A percentile compares a stretch with the other conserved stretches of the same genome.
Conservation (phyloP, 805 yeast genomes). For the Candida odintsovae region DNA sequence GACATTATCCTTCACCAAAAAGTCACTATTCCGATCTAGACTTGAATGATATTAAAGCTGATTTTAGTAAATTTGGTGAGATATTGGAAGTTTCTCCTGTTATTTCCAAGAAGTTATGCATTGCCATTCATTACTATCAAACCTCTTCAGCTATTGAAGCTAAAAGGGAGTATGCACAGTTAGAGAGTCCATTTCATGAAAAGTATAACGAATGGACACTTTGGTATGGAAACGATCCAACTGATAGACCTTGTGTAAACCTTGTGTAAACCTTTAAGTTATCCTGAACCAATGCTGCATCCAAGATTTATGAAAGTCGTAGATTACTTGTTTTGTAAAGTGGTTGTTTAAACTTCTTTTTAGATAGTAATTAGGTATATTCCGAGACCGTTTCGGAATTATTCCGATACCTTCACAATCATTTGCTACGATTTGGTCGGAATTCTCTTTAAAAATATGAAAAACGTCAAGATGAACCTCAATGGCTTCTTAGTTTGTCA, state of each 20-base stretch:
- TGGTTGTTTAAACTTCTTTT: no score
- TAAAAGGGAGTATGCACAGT: slow-evolving; percentile 38
- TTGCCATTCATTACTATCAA: slow-evolving; percentile 55
- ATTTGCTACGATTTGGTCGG: no score
- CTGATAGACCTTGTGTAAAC: slow-evolving; percentile 47
- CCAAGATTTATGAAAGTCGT: no score
- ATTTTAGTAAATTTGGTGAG: slow-evolving; percentile 52
- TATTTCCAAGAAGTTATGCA: slow-evolving; percentile 57
- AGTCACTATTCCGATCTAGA: slow-evolving; percentile 41
- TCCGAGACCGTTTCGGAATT: no score
- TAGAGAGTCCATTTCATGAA: slow-evolving; percentile 28
- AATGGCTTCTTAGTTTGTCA: no score
- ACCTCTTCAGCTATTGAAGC: slow-evolving; percentile 56
- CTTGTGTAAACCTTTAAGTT: not conserved
- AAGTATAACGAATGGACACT: slow-evolving; percentile 58
- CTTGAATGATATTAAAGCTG: slow-evolving; percentile 36
- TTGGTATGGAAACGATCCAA: slow-evolving; percentile 62
- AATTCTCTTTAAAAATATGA: no score
- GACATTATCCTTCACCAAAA: slow-evolving; percentile 37
- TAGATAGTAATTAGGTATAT: no score
- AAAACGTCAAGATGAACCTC: no score
- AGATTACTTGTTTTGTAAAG: no score
- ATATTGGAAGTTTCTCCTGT: slow-evolving; percentile 60
- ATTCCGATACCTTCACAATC: not conserved
- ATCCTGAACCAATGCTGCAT: no score